Base-by-base conservation (phyloP, 78 protist species). In the Dictyostelium firmibasis region DNA sequence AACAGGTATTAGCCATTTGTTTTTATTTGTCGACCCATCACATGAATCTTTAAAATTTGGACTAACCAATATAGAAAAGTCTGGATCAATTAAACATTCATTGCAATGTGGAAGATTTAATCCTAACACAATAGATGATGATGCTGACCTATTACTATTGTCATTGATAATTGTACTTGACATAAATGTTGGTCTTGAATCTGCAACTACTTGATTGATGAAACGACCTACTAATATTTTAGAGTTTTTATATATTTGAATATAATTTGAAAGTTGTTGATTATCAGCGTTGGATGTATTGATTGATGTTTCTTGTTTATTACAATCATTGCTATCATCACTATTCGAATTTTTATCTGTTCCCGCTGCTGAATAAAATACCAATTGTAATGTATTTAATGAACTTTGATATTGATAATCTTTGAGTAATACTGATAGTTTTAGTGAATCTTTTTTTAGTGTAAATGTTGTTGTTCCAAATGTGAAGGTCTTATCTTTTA, bases 21-120 rank as follows among this genome's bases (percentile, higher is more conserved):
- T 25, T 18, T 9, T 29, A 6, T 31, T 0, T 14, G 2, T 23
- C 20, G 60, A n/a, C 23, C 41, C 11, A 16, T 33, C 43, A 23
- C 83, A 76, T 38, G 27, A 2, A 27, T 27, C n/a, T 76, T 76
- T 10, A 18, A 76, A 76, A 7, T 76, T 60, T 3, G 53, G 23
- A 36, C 27, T 20, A 2, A 38, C 50, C 10, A 76, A 36, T 41
- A 76, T 33, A 3, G 62, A 38, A 47, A 76, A 76, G 23, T 76
- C 91, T 18, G 91, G 91, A 20, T 84, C 91, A 10, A 84, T 41
- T 7, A 41, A 25, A 84, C 79, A 69, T 10, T 33, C 18, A 14
- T 47, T 29, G 9, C 81, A 67, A 27, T 69, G 64, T 23, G 91
- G 91, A 25, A 84, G 35, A 43, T 67, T 67, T 25, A 84, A 20